These are phyloP conservation scores for Corylus americana DNA, from an alignment of 306 rosid species.

Conservation along the genomic window DNA sequence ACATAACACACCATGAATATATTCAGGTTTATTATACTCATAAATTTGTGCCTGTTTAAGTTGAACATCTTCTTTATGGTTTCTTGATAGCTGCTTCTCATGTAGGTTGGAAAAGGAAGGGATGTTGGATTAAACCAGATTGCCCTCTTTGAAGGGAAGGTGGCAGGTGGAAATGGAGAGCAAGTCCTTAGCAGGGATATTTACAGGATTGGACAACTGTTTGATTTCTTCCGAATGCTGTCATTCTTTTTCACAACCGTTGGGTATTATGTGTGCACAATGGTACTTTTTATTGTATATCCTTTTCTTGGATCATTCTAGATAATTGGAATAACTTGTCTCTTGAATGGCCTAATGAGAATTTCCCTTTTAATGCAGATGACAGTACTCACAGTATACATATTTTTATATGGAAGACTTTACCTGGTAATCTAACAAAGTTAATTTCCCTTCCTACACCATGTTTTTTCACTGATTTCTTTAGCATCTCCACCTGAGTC, in stretches of 20 bases:
- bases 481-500: background rate
- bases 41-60: conserved; percentile 18
- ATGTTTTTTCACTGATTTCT: conserved; percentile 1
- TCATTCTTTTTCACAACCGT: conserved; percentile 94
- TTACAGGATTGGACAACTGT: conserved; percentile 88
- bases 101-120: conserved; percentile 98
- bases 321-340: conserved; percentile 7
- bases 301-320: background rate
- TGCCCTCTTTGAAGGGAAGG: conserved; percentile 98
- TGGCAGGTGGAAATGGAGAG: conserved; percentile 99
- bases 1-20: conserved; percentile 92
- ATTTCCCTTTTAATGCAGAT: conserved; percentile 57
- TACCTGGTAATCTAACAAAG: conserved; percentile 68
- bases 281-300: conserved; percentile 49
- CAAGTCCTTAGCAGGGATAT: conserved; percentile 95
- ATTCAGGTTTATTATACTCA: conserved; percentile 68
- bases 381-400: conserved; percentile 90
- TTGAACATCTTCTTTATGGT: conserved; percentile 22
- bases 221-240: conserved; percentile 96
- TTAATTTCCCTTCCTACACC: conserved; percentile 16
- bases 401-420: conserved; percentile 87
- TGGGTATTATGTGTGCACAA: conserved; percentile 92
- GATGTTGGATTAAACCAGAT: conserved; percentile 98
- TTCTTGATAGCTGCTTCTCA: conserved; percentile 32
- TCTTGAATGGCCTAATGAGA: conserved; percentile 13